These are phyloP conservation scores for Micromonas commoda DNA, from an alignment of 139 green algal genomes.

Conservation along the genomic window DNA sequence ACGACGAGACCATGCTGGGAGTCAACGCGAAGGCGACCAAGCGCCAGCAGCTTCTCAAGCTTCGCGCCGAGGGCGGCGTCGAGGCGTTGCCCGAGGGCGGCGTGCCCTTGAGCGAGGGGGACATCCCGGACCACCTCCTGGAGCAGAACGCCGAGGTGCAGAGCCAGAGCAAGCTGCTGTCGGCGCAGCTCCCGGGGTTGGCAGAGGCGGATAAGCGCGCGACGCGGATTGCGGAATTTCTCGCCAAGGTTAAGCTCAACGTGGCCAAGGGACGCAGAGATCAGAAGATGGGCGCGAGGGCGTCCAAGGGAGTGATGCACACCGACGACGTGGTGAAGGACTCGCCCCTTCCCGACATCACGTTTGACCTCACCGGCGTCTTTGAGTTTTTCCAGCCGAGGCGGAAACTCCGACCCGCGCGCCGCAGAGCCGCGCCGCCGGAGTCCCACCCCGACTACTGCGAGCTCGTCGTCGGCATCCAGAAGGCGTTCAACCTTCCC, in stretches of 20 bases:
- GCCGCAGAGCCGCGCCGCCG: neutral
- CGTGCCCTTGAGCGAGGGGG: neutral
- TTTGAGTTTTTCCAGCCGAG: neutral
- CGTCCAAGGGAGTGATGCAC: neutral
- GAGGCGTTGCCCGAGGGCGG: neutral
- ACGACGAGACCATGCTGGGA: neutral
- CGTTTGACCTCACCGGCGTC: neutral
- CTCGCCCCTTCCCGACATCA: neutral
- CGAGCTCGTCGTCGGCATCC: neutral
- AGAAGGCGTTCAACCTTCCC: slow-evolving; percentile 6
- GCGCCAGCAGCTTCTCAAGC: neutral
- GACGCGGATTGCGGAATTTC: neutral
- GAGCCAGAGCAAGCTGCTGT: neutral
- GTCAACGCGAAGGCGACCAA: neutral
- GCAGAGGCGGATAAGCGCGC: neutral
- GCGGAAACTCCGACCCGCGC: neutral
- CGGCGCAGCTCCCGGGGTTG: neutral
- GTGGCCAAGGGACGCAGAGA: neutral
- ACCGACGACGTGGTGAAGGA: neutral
- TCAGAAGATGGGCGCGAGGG: neutral
- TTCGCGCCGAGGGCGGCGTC: neutral
- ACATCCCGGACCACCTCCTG: neutral
- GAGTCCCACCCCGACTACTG: neutral
- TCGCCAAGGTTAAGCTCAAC: neutral
- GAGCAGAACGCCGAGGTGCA: neutral